These are phyloP conservation scores for Picea glauca DNA, from an alignment of 75 land plant species.

Conservation along the genomic window DNA sequence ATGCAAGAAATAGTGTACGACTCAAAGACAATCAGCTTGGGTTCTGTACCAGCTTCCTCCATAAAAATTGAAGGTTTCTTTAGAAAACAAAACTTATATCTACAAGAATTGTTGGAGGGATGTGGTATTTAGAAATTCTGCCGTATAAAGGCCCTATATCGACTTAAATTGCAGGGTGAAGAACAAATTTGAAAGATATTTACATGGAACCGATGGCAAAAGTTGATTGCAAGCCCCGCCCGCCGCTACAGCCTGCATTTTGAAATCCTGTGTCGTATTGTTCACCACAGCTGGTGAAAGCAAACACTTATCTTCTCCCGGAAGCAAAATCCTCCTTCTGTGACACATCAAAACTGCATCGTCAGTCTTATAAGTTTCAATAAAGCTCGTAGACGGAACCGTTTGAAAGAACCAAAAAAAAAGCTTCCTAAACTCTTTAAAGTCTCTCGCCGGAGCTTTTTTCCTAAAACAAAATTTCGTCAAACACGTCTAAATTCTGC, in stretches of 20 bases:
- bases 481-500: background rate
- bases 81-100: background rate
- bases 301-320: background rate
- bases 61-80: background rate
- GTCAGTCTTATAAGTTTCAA: background rate
- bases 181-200: background rate
- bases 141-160: background rate
- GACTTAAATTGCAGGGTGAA: background rate
- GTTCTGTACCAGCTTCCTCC: background rate
- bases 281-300: background rate
- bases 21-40: too few relatives aligned
- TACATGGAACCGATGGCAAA: background rate
- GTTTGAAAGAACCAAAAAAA: background rate
- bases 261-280: background rate
- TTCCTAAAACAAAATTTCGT: background rate
- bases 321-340: slow-evolving; percentile 6
- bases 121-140: background rate
- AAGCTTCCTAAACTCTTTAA: background rate
- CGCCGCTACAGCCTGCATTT: background rate
- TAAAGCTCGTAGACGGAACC: background rate
- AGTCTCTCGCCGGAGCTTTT: background rate
- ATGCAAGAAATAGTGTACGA: too few relatives aligned
- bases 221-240: background rate
- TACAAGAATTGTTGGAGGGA: background rate
- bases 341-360: background rate